Base-by-base conservation (phyloP, 177 flowering plant genomes). In the Vitis hybrid region DNA sequence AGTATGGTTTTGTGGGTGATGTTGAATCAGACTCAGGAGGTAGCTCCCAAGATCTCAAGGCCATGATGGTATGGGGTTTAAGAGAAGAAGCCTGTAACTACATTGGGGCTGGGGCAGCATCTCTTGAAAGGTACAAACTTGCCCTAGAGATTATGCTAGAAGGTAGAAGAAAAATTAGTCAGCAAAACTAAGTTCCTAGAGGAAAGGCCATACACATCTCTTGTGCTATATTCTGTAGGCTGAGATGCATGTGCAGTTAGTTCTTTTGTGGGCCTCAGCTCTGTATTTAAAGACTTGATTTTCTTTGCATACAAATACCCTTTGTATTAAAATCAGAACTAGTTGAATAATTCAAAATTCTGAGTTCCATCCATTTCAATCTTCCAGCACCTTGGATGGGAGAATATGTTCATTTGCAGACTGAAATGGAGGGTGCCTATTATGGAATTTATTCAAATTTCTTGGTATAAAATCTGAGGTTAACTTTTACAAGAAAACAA, bases 31-130 rank as follows among this genome's bases (percentile, higher is more conserved):
- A 80, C 61, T 83, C 91, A 12, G 83, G 70, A 11, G 78, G 82
- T 21, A 76, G 78, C 24, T 66, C 79, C 69, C 84, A 73, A 51
- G 87, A 85, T 66, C 77, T 73, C 6, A 85, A 74, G 73, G 65
- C 88, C n/a, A 64, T 80, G 76, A 84, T 87, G 85, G 15, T 73
- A 11, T 87, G 91, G 91, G 84, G 89, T 76, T 80, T 87, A 49
- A 77, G 89, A 71, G 88, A 87, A 73, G 81, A 83, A 27, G 89
- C 89, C 1, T 60, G 75, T 61, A 81, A 75, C 66, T 87, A 71
- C 68, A 69, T 85, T 30, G 89, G 85, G 61, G 80, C 83, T 41
- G 87, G 87, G 10, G 66, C 74, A 11, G 8, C 78, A 51, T 84
- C 84, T 32, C 35, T 78, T 24, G 87, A 82, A 12, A 80, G 74